Percentiles rank a stretch among this genome's conserved stretches.
phyloP scores from a whole-genome alignment of 1,284 basidiomycete species.

The Tilletia caries region DNA sequence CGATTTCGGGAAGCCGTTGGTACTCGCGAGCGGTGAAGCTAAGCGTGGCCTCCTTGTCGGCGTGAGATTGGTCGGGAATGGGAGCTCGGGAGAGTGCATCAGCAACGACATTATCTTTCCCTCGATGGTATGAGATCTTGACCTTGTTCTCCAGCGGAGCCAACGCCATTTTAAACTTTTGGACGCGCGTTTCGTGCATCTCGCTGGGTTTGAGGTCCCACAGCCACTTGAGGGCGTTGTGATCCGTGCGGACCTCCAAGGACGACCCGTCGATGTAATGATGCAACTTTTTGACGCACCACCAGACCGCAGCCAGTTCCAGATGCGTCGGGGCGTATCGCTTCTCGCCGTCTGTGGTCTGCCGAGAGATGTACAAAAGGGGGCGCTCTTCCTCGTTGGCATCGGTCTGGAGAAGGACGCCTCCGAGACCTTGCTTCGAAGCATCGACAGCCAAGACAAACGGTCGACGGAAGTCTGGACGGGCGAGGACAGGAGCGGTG shows the following conservation, averaged over 20 bases:
- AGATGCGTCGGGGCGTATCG: conserved; percentile 60
- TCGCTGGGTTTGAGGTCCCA: not conserved
- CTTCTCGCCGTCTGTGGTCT: conserved; percentile 46
- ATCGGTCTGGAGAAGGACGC: conserved; percentile 15
- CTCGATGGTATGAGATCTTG: not conserved
- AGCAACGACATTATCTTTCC: not conserved
- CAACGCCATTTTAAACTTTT: not conserved
- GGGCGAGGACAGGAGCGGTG: not conserved
- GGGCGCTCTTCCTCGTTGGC: conserved; percentile 3
- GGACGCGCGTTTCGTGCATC: not conserved
- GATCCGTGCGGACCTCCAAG: conserved; percentile 21
- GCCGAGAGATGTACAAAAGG: conserved; percentile 22
- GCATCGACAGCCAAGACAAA: conserved; percentile 14
- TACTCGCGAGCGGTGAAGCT: not conserved
- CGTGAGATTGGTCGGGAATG: not conserved
- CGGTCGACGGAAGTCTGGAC: conserved; percentile 1
- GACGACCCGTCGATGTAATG: conserved; percentile 49
- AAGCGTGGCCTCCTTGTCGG: not conserved
- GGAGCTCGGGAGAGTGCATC: not conserved
- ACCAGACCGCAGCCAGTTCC: conserved; percentile 55
- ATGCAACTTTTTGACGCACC: conserved; percentile 45
- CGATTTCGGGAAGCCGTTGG: not conserved
- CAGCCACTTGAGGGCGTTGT: conserved; percentile 15
- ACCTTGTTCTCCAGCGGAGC: not conserved
- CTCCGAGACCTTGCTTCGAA: conserved; percentile 15